Conservation (phyloP, 768 basidiomycete species). For the Leccinum rimulosum region DNA sequence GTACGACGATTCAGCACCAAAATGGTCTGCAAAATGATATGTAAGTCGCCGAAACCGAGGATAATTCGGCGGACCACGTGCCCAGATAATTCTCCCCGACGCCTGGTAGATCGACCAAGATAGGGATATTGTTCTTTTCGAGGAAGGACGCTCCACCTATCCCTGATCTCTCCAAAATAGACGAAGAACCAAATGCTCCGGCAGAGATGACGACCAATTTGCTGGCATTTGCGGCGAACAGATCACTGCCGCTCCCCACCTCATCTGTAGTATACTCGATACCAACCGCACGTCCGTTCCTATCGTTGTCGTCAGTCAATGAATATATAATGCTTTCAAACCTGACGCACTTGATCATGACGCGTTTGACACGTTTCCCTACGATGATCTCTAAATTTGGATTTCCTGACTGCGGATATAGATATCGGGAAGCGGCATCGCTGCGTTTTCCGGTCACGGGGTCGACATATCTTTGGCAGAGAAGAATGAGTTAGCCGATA, state of each 20-base stretch:
- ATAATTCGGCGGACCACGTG: slow-evolving; percentile 14
- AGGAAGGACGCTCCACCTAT: slow-evolving; percentile 59
- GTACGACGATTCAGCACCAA: background rate
- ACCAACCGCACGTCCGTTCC: slow-evolving; percentile 35
- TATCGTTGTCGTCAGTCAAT: slow-evolving; percentile 7
- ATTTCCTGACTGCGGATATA: slow-evolving; percentile 32
- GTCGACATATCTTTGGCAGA: slow-evolving; percentile 47
- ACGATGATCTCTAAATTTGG: slow-evolving; percentile 30
- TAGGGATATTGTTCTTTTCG: slow-evolving; percentile 42
- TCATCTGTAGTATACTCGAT: slow-evolving; percentile 31
- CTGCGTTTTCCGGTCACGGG: slow-evolving; percentile 33
- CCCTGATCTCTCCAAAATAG: slow-evolving; percentile 61
- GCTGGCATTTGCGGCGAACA: slow-evolving; percentile 24
- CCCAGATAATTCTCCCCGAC: slow-evolving; percentile 35
- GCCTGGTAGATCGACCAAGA: slow-evolving; percentile 15
- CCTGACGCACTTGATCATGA: background rate
- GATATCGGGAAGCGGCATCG: slow-evolving; percentile 31
- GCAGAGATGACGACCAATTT: slow-evolving; percentile 47
- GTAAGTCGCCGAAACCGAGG: background rate
- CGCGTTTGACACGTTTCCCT: slow-evolving; percentile 15
- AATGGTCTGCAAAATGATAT: background rate
- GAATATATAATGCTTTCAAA: background rate
- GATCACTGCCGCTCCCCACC: background rate
- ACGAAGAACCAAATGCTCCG: slow-evolving; percentile 54
- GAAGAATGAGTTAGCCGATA: background rate